Percentiles rank a stretch among this genome's conserved stretches.
Evolutionary conservation across 2,329 filamentous ascomycete species (phyloP).

Genomic region (Trichoderma citrinoviride): DNA sequence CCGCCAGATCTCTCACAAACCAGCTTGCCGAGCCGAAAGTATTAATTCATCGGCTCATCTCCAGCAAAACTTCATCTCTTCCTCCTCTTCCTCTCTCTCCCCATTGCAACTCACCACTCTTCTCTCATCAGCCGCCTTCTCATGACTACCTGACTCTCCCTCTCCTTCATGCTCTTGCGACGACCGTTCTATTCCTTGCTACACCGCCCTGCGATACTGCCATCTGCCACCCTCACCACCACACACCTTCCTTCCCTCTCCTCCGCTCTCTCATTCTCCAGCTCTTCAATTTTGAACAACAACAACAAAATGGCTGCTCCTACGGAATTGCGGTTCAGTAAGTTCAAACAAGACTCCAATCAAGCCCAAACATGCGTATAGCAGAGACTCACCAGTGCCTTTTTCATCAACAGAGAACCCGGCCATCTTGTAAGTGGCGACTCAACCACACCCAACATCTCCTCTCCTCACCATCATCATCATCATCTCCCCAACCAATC

Average conservation of each 20-base stretch:
- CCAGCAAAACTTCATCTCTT: too few species aligned
- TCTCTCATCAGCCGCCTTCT: neutral
- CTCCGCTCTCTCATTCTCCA: neutral
- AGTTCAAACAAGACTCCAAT: slow-evolving; percentile 21
- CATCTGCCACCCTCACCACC: neutral
- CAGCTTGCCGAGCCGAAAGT: too few species aligned
- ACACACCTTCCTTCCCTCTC: neutral
- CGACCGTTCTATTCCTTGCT: neutral
- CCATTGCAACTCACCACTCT: neutral
- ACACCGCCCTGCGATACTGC: neutral
- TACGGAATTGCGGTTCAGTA: slow-evolving; percentile 36
- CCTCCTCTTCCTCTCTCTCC: neutral
- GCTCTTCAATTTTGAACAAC: neutral
- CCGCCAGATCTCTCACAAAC: too few species aligned
- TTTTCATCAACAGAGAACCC: slow-evolving; percentile 44
- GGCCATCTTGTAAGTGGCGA: slow-evolving; percentile 47
- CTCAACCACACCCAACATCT: neutral
- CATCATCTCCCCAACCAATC: too few species aligned
- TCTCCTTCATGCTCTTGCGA: neutral
- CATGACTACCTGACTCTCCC: too few species aligned
- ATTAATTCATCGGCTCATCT: too few species aligned
- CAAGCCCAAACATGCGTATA: rapidly evolving
- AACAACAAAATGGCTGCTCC: neutral
- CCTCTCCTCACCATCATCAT: neutral
- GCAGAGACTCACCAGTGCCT: neutral